Evolutionary conservation across 148 eudicot species (phyloP).

Genomic region (Rhododendron simsii): DNA sequence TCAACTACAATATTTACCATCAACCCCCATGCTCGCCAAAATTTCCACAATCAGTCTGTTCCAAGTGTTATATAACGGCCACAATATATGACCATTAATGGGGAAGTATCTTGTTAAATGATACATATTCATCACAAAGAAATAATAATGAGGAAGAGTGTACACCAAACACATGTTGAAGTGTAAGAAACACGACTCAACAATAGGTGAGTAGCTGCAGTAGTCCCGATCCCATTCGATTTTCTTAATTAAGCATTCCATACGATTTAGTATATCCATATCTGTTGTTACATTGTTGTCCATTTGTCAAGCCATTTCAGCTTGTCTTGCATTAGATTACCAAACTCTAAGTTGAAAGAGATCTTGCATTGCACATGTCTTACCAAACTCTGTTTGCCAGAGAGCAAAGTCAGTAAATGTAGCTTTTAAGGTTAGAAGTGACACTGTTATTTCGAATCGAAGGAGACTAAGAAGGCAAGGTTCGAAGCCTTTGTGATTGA

Average conservation of each 20-base stretch:
- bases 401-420: background rate
- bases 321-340: background rate
- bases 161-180: background rate
- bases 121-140: background rate
- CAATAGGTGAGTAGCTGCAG: background rate
- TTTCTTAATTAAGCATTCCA: background rate
- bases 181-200: background rate
- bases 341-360: background rate
- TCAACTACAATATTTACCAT: background rate
- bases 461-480: background rate
- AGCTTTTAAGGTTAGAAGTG: background rate
- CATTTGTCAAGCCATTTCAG: background rate
- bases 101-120: background rate
- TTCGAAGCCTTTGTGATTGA: background rate
- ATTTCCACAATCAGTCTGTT: background rate
- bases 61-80: background rate
- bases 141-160: background rate
- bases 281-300: background rate
- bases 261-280: background rate
- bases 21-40: background rate
- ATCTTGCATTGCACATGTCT: background rate
- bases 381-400: background rate
- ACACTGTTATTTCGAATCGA: background rate
- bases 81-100: background rate
- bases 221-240: background rate